phyloP scores from a whole-genome alignment of 2,329 filamentous ascomycete genomes.

The Parafenestella ontariensis region DNA sequence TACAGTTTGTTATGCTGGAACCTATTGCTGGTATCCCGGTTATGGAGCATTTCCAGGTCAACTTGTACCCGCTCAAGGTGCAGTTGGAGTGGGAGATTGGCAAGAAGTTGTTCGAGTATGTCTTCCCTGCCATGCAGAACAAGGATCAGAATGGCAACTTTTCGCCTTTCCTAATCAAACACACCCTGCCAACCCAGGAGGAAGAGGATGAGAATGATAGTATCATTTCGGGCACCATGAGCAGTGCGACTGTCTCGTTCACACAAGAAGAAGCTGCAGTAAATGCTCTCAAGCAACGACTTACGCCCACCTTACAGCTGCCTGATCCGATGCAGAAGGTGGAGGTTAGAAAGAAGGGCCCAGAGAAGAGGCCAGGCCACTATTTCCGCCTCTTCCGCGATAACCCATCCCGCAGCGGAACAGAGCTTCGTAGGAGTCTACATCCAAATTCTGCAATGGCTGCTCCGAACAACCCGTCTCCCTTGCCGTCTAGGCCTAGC shows the following conservation, averaged over 20 bases:
- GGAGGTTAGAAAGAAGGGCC: slow-evolving; percentile 32
- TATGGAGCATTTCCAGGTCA: slow-evolving; percentile 95
- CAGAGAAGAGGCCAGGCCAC: slow-evolving; percentile 38
- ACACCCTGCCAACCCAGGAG: slow-evolving; percentile 56
- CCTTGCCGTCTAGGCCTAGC: slow-evolving; percentile 31
- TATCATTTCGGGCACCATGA: slow-evolving; percentile 19
- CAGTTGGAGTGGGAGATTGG: slow-evolving; percentile 93
- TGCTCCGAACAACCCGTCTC: slow-evolving; percentile 15
- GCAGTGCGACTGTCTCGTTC: slow-evolving; percentile 26
- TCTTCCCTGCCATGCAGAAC: slow-evolving; percentile 83
- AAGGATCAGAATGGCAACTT: slow-evolving; percentile 61
- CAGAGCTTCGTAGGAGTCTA: slow-evolving; percentile 39
- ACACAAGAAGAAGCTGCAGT: slow-evolving; percentile 60
- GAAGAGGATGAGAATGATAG: slow-evolving; percentile 57
- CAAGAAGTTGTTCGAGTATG: slow-evolving; percentile 93
- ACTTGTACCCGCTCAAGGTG: slow-evolving; percentile 89
- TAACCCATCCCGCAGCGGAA: slow-evolving; percentile 35
- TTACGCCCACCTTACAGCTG: slow-evolving; percentile 78
- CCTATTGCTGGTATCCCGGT: slow-evolving; percentile 97
- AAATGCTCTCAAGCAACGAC: slow-evolving; percentile 79
- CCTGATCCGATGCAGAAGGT: slow-evolving; percentile 51
- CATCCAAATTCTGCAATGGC: slow-evolving; percentile 37
- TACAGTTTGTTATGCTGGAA: slow-evolving; percentile 98
- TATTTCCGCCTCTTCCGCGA: slow-evolving; percentile 48
- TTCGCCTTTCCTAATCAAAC: slow-evolving; percentile 67